Evolutionary conservation across 2,329 filamentous ascomycete species (phyloP), one percentile per base, ranked within the genome.

Genomic region (Endothia cerciana): DNA sequence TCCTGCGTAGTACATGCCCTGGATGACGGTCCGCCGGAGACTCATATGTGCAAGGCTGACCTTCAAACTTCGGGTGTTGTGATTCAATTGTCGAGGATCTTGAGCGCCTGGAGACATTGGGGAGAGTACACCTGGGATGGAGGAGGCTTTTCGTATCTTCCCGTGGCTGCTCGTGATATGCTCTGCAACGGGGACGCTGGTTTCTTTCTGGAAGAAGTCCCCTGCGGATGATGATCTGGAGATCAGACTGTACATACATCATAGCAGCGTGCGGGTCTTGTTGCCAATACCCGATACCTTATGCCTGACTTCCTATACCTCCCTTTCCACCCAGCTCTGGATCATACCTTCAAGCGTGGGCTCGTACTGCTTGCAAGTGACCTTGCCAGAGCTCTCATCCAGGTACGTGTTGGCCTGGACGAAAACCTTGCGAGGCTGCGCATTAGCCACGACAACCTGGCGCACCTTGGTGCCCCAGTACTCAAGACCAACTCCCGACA

Each of bases 401-500:
- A 95, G 74, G 65, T 89, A 85, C 0, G 94, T 97, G 77, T 97
- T 98, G 67, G 92, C 93, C 81, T 97, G 94, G 63, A 97, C 93
- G 80, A 97, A 97, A 55, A 97, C 90, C 82, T 94, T 94, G 67
- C 91, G 82, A n/a, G 91, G 91, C 78, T 91, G 90, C 80, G 92
- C 92, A 78, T 92, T 91, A 72, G 84, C 82, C 51, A 94, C 78
- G 30, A 94, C 91, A 67, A 91, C 85, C 57, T 91, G 87, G 65
- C 94, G 85, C 33, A 97, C 87, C 79, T 90, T 90, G 70, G 86
- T 88, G 64, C 90, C 93, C 86, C 92, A 97, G 81, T 92, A 97
- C 47, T 92, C 89, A 62, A 88, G 79, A 66, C 91, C 91, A 28
- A 97, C 94, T 30, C 85, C 82, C 8, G 94, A 97, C 84, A 97